These are phyloP conservation scores for Przewalskia tangutica DNA, from an alignment of 257 asterid species.

Conservation along the genomic window DNA sequence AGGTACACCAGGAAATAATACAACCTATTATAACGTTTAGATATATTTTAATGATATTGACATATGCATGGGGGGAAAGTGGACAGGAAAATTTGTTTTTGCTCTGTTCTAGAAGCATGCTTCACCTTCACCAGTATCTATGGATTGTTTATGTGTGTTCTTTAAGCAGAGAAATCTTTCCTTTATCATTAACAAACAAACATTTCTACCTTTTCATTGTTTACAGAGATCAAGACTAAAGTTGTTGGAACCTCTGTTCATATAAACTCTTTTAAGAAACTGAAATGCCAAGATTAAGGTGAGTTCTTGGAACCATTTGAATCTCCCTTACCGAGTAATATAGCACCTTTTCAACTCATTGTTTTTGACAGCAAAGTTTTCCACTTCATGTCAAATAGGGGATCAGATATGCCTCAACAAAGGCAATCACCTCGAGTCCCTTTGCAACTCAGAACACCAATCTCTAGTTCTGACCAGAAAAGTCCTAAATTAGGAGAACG, in stretches of 20 bases:
- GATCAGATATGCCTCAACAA: conserved; percentile 61
- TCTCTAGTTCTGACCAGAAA: conserved; percentile 65
- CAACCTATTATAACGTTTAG: neutral
- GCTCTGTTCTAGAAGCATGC: conserved; percentile 3
- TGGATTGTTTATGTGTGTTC: neutral
- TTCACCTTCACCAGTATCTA: conserved; percentile 2
- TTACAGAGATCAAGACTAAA: neutral
- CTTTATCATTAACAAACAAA: neutral
- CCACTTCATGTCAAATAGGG: conserved; percentile 24
- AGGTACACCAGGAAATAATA: neutral
- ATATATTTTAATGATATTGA: conserved; percentile 31
- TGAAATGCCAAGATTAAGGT: conserved; percentile 79
- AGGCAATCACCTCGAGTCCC: conserved; percentile 58
- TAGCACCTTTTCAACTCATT: neutral
- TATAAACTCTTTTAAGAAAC: neutral
- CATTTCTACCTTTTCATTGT: neutral
- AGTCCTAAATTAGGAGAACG: conserved; percentile 49
- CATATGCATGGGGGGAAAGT: conserved; percentile 25
- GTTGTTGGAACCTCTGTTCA: neutral
- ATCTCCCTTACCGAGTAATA: neutral
- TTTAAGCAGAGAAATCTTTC: neutral
- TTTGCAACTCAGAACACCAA: conserved; percentile 45
- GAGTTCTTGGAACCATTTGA: neutral
- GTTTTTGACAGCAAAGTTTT: neutral
- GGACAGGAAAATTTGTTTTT: conserved; percentile 19